Conservation (phyloP, 257 asterid genomes). For the Capsicum rhomboideum region DNA sequence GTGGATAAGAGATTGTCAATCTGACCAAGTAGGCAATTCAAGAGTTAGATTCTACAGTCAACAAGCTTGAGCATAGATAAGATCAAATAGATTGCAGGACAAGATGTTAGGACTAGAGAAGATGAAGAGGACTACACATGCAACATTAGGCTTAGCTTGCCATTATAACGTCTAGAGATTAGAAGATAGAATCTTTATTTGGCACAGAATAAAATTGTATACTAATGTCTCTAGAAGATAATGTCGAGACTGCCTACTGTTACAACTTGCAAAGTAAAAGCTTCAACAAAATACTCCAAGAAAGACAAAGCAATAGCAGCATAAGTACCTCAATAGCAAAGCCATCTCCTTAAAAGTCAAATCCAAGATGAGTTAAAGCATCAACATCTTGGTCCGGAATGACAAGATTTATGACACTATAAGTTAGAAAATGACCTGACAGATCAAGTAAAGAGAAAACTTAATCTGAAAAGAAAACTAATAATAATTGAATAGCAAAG, state of each 20-base stretch:
- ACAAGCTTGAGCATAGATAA: not conserved
- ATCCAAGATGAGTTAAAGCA: constrained; percentile 37
- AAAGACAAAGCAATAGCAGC: not conserved
- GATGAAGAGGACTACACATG: not conserved
- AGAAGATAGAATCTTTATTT: not conserved
- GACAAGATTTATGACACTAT: constrained; percentile 42
- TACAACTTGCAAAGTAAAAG: not conserved
- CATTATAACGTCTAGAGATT: not conserved
- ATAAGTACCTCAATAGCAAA: constrained; percentile 56
- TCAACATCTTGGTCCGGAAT: constrained; percentile 35
- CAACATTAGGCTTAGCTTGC: not conserved
- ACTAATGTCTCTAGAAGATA: not conserved
- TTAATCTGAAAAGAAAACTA: not conserved
- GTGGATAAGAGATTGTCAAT: constrained; percentile 73
- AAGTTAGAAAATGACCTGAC: constrained; percentile 37
- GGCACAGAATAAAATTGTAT: not conserved
- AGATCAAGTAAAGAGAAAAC: not conserved
- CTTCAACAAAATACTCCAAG: not conserved
- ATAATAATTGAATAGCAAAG: not conserved
- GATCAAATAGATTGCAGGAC: not conserved
- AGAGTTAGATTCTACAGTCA: not conserved
- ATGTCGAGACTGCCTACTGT: not conserved
- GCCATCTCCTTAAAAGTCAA: constrained; percentile 75
- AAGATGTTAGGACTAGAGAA: too few relatives aligned
- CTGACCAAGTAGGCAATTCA: constrained; percentile 32